Evolutionary conservation across 768 basidiomycete genomes (phyloP).

Genomic region (Termitomyces sp.): DNA sequence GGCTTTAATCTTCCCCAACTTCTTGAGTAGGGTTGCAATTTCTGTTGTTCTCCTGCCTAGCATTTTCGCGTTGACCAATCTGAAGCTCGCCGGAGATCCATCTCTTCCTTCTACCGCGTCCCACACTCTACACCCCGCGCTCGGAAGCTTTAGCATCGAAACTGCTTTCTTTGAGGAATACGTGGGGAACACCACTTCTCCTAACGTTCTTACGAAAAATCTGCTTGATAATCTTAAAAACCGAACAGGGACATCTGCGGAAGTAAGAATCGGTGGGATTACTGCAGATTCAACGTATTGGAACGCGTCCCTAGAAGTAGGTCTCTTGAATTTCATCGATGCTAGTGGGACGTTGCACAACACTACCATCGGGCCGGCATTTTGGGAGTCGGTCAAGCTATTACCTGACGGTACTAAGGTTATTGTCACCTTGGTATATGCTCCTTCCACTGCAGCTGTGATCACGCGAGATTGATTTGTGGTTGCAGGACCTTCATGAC

Average conservation of each 20-base stretch:
- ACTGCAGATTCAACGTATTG: conserved; percentile 50
- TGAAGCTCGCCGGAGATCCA: conserved; percentile 35
- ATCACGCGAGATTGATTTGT: neutral
- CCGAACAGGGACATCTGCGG: conserved; percentile 38
- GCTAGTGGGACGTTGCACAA: conserved; percentile 37
- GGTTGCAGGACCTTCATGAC: conserved; percentile 36
- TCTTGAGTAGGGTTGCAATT: neutral
- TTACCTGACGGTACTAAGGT: conserved; percentile 42
- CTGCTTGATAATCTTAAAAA: conserved; percentile 39
- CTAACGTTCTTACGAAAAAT: conserved; percentile 36
- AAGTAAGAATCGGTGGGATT: conserved; percentile 48
- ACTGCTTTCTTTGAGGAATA: conserved; percentile 48
- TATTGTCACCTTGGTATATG: conserved; percentile 36
- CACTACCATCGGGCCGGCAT: conserved; percentile 44
- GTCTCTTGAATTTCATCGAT: conserved; percentile 39
- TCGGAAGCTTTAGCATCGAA: conserved; percentile 51
- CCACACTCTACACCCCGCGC: conserved; percentile 32
- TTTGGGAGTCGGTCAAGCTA: conserved; percentile 42
- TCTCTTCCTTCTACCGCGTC: conserved; percentile 39
- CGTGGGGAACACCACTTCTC: conserved; percentile 36
- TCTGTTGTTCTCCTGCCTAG: neutral
- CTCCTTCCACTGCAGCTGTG: neutral
- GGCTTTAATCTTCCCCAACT: neutral
- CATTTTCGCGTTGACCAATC: conserved; percentile 1
- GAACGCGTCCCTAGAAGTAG: conserved; percentile 32